Evolutionary conservation across 2,329 filamentous ascomycete species (phyloP).

Genomic region (Botrytis sinoallii): DNA sequence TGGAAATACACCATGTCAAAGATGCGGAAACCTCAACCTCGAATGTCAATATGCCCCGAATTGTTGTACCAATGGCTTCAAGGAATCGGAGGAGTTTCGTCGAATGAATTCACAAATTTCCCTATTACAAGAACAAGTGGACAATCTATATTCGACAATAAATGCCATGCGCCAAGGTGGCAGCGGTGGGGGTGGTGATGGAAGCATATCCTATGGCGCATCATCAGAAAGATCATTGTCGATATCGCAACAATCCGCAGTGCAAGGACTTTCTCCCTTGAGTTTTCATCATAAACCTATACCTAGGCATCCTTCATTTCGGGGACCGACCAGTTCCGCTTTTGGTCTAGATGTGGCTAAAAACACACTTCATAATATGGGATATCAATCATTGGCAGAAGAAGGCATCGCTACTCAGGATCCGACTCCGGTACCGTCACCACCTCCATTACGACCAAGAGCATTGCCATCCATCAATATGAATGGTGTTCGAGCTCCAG

Average conservation of each 20-base stretch:
- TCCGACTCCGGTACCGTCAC: constrained; percentile 43
- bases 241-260: constrained; percentile 28
- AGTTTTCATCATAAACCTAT: constrained; percentile 25
- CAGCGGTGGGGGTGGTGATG: constrained; percentile 20
- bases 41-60: constrained; percentile 64
- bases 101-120: constrained; percentile 72
- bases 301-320: constrained; percentile 58
- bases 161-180: constrained; percentile 43
- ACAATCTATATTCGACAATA: constrained; percentile 70
- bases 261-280: constrained; percentile 27
- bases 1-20: constrained; percentile 63
- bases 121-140: constrained; percentile 79
- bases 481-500: constrained; percentile 52
- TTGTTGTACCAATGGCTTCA: constrained; percentile 74
- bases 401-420: constrained; percentile 58
- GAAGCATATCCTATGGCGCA: constrained; percentile 14
- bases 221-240: constrained; percentile 33
- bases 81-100: constrained; percentile 88
- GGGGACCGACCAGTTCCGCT: constrained; percentile 79
- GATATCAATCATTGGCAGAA: constrained; percentile 67
- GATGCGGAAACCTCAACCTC: constrained; percentile 66
- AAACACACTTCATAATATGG: constrained; percentile 84
- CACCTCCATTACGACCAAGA: constrained; percentile 27
- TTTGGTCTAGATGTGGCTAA: constrained; percentile 87
- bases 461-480: constrained; percentile 21